phyloP scores from a whole-genome alignment of 192 early-diverging fungal species.

The Paraglomus occultum region DNA sequence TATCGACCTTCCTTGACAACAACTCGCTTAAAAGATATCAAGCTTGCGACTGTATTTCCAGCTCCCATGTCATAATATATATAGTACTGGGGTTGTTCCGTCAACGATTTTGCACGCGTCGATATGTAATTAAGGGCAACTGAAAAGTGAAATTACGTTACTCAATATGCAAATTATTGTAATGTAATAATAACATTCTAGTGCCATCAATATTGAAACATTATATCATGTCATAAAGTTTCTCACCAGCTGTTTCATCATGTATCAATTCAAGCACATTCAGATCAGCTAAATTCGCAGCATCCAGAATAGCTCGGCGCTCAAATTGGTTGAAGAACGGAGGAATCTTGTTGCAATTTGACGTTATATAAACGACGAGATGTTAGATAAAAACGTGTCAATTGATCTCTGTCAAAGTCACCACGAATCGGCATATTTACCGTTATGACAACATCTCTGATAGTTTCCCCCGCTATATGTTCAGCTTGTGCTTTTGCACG shows the following conservation, averaged over 20 bases:
- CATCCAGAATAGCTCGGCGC: slow-evolving; percentile 89
- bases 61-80: slow-evolving; percentile 99
- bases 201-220: slow-evolving; percentile 1
- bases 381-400: not conserved
- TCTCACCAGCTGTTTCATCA: slow-evolving; percentile 87
- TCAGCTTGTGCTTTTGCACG: slow-evolving; percentile 85
- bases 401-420: not conserved
- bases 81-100: slow-evolving; percentile 67
- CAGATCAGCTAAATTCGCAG: slow-evolving; percentile 87
- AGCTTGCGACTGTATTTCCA: slow-evolving; percentile 85
- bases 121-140: slow-evolving; percentile 94
- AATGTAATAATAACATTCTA: slow-evolving; percentile 9
- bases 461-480: slow-evolving; percentile 65
- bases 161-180: not conserved
- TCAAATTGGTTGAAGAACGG: slow-evolving; percentile 88
- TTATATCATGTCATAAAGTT: not conserved
- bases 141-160: not conserved
- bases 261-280: slow-evolving; percentile 81
- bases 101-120: slow-evolving; percentile 53
- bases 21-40: slow-evolving; percentile 73
- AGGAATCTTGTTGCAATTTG: slow-evolving; percentile 64
- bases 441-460: slow-evolving; percentile 90
- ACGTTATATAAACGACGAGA: not conserved
- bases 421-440: slow-evolving; percentile 46
- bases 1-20: slow-evolving; percentile 58